phyloP scores from a whole-genome alignment of 352 stramenopile species.

The Pythium plurisporium region DNA sequence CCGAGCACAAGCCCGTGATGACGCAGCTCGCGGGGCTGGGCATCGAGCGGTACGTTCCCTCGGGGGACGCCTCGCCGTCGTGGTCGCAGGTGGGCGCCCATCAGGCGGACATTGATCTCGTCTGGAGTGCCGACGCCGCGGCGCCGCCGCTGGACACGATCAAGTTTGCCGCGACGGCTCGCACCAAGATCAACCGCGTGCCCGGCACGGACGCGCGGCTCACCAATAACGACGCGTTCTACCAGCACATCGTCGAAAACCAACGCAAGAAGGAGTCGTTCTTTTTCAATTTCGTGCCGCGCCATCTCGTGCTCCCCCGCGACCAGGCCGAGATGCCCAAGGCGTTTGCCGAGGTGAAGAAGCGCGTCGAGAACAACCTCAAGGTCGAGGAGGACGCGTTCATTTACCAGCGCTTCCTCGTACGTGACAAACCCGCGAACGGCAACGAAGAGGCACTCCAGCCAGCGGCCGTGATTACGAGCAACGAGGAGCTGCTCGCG shows the following conservation, averaged over 20 bases:
- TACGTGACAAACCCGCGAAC: constrained; percentile 35
- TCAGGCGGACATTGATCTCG: constrained; percentile 57
- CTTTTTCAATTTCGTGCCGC: constrained; percentile 64
- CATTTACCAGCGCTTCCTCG: constrained; percentile 61
- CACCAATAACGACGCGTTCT: constrained; percentile 38
- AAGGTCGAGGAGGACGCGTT: constrained; percentile 44
- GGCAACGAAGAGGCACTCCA: constrained; percentile 30
- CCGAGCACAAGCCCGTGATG: constrained; percentile 38
- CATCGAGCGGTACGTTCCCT: constrained; percentile 42
- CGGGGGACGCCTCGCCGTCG: constrained; percentile 8
- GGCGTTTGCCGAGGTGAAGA: constrained; percentile 38
- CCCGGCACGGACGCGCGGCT: constrained; percentile 44
- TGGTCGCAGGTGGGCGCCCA: constrained; percentile 41
- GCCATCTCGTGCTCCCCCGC: constrained; percentile 55
- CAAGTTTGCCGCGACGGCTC: constrained; percentile 37
- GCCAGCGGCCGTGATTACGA: constrained; percentile 34
- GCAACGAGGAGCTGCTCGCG: constrained; percentile 39
- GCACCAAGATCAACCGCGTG: constrained; percentile 65
- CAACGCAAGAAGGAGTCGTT: constrained; percentile 55
- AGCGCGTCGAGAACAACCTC: constrained; percentile 49
- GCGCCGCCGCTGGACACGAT: constrained; percentile 33
- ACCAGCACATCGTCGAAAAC: constrained; percentile 37
- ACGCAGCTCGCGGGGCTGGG: constrained; percentile 49
- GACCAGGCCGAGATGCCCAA: constrained; percentile 41
- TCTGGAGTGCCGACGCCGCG: constrained; percentile 41